Evolutionary conservation across 441 rosid genomes (phyloP).

Genomic region (Jatropha multifida): DNA sequence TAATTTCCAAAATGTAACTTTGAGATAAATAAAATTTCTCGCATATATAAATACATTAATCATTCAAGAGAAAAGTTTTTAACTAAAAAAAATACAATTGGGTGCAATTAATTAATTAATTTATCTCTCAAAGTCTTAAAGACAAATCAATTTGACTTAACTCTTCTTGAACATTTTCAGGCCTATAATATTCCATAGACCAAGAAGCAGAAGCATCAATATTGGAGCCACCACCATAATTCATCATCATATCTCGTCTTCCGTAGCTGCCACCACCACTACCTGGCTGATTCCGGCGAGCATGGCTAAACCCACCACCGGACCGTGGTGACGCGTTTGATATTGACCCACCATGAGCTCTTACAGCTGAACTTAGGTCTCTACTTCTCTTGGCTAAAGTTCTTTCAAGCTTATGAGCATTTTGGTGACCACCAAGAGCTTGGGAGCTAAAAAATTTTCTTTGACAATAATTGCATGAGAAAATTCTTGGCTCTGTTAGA

Average conservation of each 20-base stretch:
- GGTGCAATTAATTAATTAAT: background rate
- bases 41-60: background rate
- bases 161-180: conserved; percentile 58
- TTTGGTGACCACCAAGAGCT: conserved; percentile 97
- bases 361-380: conserved; percentile 43
- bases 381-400: conserved; percentile 86
- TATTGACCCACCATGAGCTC: conserved; percentile 30
- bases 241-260: conserved; percentile 24
- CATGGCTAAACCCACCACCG: conserved; percentile 21
- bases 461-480: conserved; percentile 87
- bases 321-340: background rate
- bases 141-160: conserved; percentile 75
- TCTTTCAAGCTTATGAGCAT: conserved; percentile 92
- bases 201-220: conserved; percentile 39
- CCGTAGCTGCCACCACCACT: conserved; percentile 23
- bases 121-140: conserved; percentile 60
- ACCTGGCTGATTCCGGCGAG: conserved; percentile 21
- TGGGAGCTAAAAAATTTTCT: conserved; percentile 95
- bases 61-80: conserved; percentile 16
- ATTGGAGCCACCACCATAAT: conserved; percentile 12
- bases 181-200: conserved; percentile 34
- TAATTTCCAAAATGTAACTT: background rate
- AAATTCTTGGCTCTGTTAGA: conserved; percentile 52
- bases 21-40: conserved; percentile 4
- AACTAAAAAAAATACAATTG: conserved; percentile 7